Evolutionary conservation across 2,329 filamentous ascomycete species (phyloP).

Genomic region (Colletotrichum sp.): DNA sequence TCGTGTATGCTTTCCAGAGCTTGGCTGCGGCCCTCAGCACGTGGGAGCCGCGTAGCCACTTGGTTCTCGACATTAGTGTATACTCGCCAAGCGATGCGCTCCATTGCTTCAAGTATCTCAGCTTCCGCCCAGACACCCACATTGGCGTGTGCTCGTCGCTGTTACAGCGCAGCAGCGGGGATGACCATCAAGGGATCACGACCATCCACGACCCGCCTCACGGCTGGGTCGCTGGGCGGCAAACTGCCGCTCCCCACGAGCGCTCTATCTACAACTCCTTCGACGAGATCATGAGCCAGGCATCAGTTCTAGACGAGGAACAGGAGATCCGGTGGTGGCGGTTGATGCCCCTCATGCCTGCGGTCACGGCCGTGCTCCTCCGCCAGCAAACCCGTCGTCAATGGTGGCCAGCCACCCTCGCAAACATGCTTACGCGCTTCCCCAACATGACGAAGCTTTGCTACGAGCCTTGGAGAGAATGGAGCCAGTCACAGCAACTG

Average conservation of each 20-base stretch:
- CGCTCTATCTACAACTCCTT: conserved; percentile 25
- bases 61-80: conserved; percentile 41
- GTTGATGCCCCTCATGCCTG: conserved; percentile 35
- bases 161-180: neutral
- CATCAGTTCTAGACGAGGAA: conserved; percentile 29
- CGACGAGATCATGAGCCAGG: conserved; percentile 31
- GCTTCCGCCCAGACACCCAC: conserved; percentile 24
- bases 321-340: conserved; percentile 36
- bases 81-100: conserved; percentile 39
- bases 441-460: conserved; percentile 39
- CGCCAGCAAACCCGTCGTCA: conserved; percentile 41
- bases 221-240: conserved; percentile 32
- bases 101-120: conserved; percentile 40
- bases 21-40: conserved; percentile 33
- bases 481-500: conserved; percentile 12
- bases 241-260: conserved; percentile 19
- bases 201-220: conserved; percentile 25
- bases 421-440: conserved; percentile 36
- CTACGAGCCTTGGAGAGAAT: conserved; percentile 44
- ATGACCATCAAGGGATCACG: neutral
- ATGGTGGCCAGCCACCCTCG: conserved; percentile 35
- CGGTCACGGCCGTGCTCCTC: conserved; percentile 35
- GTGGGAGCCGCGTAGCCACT: conserved; percentile 34
- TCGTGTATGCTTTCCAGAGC: conserved; percentile 31
- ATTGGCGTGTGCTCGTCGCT: conserved; percentile 7